Base-by-base conservation (phyloP, 2,329 filamentous ascomycete species). In the Chaetomium globosum region DNA sequence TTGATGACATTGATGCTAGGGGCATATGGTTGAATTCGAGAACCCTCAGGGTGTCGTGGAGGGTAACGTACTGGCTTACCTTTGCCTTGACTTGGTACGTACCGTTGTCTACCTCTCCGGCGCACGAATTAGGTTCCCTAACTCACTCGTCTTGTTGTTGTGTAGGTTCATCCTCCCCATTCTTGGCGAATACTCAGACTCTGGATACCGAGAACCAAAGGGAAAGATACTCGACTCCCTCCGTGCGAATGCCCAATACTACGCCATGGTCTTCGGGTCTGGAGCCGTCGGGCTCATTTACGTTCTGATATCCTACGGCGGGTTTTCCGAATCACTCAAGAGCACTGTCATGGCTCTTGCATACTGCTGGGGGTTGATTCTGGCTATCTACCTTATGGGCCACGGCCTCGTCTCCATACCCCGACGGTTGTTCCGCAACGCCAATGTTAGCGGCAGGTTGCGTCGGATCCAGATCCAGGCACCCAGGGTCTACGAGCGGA, bases 331-430 rank as follows among this genome's bases (percentile, higher is more conserved):
- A 2, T 89, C 89, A 0, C 83, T 98, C 71, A 97, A 96, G 79
- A 89, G 86, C 43, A 81, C 96, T 49, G 84, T 96, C 69, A 97
- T 99, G 91, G 94, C 95, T 16, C 81, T 98, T 66, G 91, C 94
- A 46, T 99, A 99, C 77, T 92, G 92, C 66, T 98, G 93, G 90
- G 93, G 93, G 72, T 80, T 99, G 71, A 83, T 94, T 4, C 83
- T 98, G 60, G 95, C 93, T 54, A 97, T 99, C 68, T 98, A 97
- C 74, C 83, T 99, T 49, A 98, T 99, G 94, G 95, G 95, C 7
- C 95, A 99, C 77, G 95, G 95, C 8, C 82, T 99, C 30, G 95
- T 99, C 36, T 90, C 93, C 1, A 90, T 99, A 64, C 95, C 95
- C 0, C 85, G 94, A 69, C 86, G 86, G 46, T 81, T 99, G 19